Evolutionary conservation across 2,329 filamentous ascomycete species (phyloP), one percentile per base, ranked within the genome.

Genomic region (Alternaria rosae): DNA sequence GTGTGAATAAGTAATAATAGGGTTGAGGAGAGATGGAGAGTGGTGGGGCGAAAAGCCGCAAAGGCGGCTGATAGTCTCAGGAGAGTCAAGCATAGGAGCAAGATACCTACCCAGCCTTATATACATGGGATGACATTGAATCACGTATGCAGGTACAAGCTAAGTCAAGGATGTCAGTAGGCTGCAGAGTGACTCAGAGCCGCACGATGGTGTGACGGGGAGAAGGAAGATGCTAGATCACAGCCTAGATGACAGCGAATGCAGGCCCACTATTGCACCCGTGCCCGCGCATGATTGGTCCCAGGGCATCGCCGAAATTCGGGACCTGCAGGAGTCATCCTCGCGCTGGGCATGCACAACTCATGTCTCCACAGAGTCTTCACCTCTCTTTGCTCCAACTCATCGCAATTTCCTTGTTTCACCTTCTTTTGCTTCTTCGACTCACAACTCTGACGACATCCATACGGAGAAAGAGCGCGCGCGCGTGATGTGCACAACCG

Each of bases 101-200:
- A 54, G 50, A 70, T 59, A 59, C 54, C 59, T 64, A 42, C 67
- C 67, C 62, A 58, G 53, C 59, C 66, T 73, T 75, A 72, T 76
- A 75, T 75, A 74, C 51, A 50, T 13, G 9, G 63, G 57, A 67
- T 57, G 54, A 64, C 45, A 44, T 53, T 38, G 67, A 64, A 59
- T 65, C 69, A 70, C 62, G 69, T 50, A 61, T 61, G 54, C 59
- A 61, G 54, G 59, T 70, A 69, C 69, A 64, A 63, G 56, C 59
- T 59, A 69, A 70, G 70, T 76, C 70, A 73, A 64, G 69, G 56
- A 38, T 55, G 60, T 51, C 57, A 26, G 61, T 57, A 74, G 75
- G 67, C 73, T 68, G 64, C 65, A 72, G 38, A 54, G 74, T 78
- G 76, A 78, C 71, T 78, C 76, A 78, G 70, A 75, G 68, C 69